A percentile compares a stretch with the other conserved stretches of the same genome.
Conservation (phyloP, 2,329 filamentous ascomycete species). For the Grosmannia serpens region DNA sequence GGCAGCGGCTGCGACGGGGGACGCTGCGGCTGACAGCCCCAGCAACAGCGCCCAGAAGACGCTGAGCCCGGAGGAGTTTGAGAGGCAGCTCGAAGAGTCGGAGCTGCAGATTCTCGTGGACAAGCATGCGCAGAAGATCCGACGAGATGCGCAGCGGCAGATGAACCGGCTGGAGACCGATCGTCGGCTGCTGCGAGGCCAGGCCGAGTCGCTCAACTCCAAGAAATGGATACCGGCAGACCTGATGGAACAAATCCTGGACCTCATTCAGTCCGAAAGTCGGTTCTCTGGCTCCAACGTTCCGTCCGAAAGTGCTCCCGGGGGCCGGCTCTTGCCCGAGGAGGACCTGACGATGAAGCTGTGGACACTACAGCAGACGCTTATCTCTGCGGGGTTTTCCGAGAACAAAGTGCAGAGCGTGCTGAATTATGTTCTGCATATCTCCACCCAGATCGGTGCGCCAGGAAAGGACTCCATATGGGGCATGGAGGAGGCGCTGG, state of each 20-base stretch:
- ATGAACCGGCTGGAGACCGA: slow-evolving; percentile 73
- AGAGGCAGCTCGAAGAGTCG: slow-evolving; percentile 78
- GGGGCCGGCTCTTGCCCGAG: slow-evolving; percentile 50
- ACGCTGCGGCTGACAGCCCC: slow-evolving; percentile 10
- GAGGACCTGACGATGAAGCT: slow-evolving; percentile 70
- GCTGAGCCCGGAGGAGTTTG: slow-evolving; percentile 77
- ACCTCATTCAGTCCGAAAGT: slow-evolving; percentile 56
- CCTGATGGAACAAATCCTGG: slow-evolving; percentile 64
- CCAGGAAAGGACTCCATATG: slow-evolving; percentile 57
- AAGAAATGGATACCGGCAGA: slow-evolving; percentile 73
- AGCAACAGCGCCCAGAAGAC: slow-evolving; percentile 26
- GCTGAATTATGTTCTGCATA: slow-evolving; percentile 54
- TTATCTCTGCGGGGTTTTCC: slow-evolving; percentile 59
- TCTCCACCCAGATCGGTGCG: slow-evolving; percentile 48
- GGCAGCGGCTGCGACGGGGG: slow-evolving; percentile 15
- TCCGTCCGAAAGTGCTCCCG: slow-evolving; percentile 29
- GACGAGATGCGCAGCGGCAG: slow-evolving; percentile 68
- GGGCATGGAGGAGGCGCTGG: slow-evolving; percentile 78
- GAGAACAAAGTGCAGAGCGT: slow-evolving; percentile 49
- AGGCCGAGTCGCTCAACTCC: slow-evolving; percentile 61
- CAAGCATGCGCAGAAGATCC: slow-evolving; percentile 66
- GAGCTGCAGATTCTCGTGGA: slow-evolving; percentile 82
- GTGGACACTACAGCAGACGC: slow-evolving; percentile 71
- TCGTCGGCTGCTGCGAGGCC: slow-evolving; percentile 65
- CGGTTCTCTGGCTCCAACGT: slow-evolving; percentile 43